Evolutionary conservation across 2,329 filamentous ascomycete genomes (phyloP).

Genomic region (Penicillium rolfsii): DNA sequence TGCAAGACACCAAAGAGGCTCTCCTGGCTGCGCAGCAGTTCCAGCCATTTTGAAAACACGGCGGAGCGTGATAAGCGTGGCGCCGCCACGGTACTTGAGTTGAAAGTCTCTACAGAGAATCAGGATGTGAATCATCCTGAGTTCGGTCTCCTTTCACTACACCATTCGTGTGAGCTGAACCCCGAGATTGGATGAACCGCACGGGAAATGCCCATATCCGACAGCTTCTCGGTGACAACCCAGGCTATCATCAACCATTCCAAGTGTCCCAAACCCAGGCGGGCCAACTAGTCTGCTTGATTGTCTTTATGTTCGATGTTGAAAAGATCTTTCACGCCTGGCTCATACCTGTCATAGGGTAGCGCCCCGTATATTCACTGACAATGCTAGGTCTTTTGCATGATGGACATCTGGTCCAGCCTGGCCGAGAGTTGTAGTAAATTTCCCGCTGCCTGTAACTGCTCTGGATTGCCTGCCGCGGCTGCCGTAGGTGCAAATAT

Average conservation of each 20-base stretch:
- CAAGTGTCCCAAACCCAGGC: background rate
- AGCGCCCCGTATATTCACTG: constrained; percentile 44
- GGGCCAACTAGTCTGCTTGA: background rate
- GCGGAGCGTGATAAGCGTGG: background rate
- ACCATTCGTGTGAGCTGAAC: background rate
- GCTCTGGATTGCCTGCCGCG: constrained; percentile 34
- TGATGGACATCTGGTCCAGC: constrained; percentile 42
- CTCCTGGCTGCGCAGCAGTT: background rate
- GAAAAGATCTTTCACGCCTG: background rate
- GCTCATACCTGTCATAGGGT: constrained; percentile 32
- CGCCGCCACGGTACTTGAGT: background rate
- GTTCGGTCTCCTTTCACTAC: background rate
- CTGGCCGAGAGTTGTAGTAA: constrained; percentile 31
- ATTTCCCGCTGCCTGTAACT: constrained; percentile 33
- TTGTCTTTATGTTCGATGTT: background rate
- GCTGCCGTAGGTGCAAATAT: constrained; percentile 44
- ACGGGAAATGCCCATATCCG: constrained; percentile 23
- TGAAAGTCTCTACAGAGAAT: background rate
- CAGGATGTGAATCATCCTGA: background rate
- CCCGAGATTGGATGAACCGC: background rate
- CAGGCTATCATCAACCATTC: constrained; percentile 36
- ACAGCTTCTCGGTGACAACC: constrained; percentile 42
- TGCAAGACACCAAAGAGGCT: background rate
- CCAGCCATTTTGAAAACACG: background rate
- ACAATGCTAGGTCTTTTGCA: constrained; percentile 39